Evolutionary conservation across 2,329 filamentous ascomycete genomes (phyloP), one percentile per base, ranked within the genome.

Genomic region (Elsinoe perseae): DNA sequence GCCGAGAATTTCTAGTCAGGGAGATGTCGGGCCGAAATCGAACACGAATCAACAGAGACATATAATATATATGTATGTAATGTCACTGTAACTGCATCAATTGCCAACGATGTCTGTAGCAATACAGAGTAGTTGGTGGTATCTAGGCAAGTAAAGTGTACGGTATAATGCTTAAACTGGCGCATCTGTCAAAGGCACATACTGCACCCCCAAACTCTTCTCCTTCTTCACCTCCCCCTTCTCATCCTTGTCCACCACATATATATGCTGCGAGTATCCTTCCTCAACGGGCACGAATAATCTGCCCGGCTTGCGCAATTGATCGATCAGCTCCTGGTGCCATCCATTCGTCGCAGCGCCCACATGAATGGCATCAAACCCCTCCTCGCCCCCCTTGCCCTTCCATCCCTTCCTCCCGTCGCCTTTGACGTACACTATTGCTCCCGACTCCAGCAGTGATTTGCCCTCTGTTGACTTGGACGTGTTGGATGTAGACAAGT

Each of bases 341-440:
- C 95, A 72, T 65, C 83, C 80, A 21, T 74, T 79, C 0, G 92
- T 92, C 6, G 89, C 87, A 0, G 93, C 93, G 0, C 93, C 93
- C 2, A 97, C 93, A 68, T 97, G 93, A 58, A 98, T 97, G 2
- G 87, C 91, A 77, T 97, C 89, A 77, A 92, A 98, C 0, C 83
- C 78, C 10, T 68, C 69, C 60, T 72, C 76, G 7, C 73, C 72
- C 27, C 70, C 72, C 59, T 73, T 77, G 10, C 75, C 72, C 25
- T 52, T 57, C 69, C 70, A 77, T 2, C 76, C 76, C 55, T 69
- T 66, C 59, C 76, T 63, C 10, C 76, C 76, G 72, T 96, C 91
- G 0, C 83, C 90, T 0, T 82, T 77, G 1, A 91, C 77, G 66
- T 95, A 95, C 57, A 76, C 75, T 40, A 91, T 80, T 64, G 77